phyloP scores from a whole-genome alignment of 169 alveolate genomes.

The Eimeria acervulina region DNA sequence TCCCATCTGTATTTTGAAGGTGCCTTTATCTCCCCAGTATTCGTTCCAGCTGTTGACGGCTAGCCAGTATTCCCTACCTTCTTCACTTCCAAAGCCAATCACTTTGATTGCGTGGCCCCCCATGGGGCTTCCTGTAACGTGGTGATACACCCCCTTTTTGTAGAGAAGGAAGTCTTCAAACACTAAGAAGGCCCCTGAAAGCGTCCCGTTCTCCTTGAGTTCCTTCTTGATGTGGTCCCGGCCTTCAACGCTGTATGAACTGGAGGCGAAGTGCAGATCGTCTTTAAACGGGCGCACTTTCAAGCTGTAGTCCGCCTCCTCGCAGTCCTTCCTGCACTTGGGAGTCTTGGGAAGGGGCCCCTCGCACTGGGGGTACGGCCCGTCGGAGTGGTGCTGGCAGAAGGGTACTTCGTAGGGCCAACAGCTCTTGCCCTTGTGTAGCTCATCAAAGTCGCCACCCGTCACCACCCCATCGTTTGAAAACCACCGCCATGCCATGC shows the following conservation, averaged over 20 bases:
- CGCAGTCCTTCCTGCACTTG: slow-evolving; percentile 79
- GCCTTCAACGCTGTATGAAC: slow-evolving; percentile 52
- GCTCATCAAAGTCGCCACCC: slow-evolving; percentile 77
- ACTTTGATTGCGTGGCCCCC: slow-evolving; percentile 94
- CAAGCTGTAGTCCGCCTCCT: slow-evolving; percentile 56
- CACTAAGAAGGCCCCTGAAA: slow-evolving; percentile 90
- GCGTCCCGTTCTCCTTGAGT: slow-evolving; percentile 77
- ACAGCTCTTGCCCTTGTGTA: slow-evolving; percentile 81
- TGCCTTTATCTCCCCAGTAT: slow-evolving; percentile 84
- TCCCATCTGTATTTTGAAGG: slow-evolving; percentile 80
- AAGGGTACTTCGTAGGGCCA: slow-evolving; percentile 84
- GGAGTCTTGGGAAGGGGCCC: slow-evolving; percentile 71
- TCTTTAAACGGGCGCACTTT: slow-evolving; percentile 62
- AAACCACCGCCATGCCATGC: slow-evolving; percentile 87
- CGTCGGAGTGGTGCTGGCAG: slow-evolving; percentile 83
- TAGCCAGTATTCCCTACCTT: slow-evolving; percentile 83
- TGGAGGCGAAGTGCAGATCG: slow-evolving; percentile 74
- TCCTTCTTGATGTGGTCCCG: slow-evolving; percentile 78
- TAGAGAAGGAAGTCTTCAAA: slow-evolving; percentile 91
- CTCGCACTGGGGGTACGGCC: slow-evolving; percentile 79
- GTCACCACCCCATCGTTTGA: slow-evolving; percentile 73
- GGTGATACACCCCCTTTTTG: slow-evolving; percentile 91
- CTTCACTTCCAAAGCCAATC: slow-evolving; percentile 87
- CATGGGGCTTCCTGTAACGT: slow-evolving; percentile 86
- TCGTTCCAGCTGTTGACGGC: slow-evolving; percentile 84